phyloP scores from a whole-genome alignment of 306 rosid genomes.

The Rosa chinensis region DNA sequence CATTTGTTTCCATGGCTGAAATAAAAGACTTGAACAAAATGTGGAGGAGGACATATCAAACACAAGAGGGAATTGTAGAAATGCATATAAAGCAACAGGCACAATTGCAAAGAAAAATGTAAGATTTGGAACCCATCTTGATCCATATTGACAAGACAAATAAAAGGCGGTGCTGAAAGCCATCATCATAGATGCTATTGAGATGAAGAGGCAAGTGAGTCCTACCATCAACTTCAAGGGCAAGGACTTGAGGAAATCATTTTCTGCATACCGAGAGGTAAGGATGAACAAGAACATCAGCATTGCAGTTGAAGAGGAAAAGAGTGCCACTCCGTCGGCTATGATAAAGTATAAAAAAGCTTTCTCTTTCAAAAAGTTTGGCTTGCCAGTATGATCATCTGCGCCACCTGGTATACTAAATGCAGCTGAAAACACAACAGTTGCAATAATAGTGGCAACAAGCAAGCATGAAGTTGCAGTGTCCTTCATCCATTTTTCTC shows the following conservation, averaged over 20 bases:
- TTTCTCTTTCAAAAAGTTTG: neutral
- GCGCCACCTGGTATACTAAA: constrained; percentile 46
- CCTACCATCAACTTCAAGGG: constrained; percentile 49
- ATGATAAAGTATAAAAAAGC: constrained; percentile 24
- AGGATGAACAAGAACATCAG: constrained; percentile 51
- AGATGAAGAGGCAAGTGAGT: constrained; percentile 38
- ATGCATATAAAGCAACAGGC: constrained; percentile 35
- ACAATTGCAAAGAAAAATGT: constrained; percentile 27
- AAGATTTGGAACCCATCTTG: constrained; percentile 31
- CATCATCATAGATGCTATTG: constrained; percentile 47
- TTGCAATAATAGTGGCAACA: constrained; percentile 47
- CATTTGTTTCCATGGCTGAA: constrained; percentile 34
- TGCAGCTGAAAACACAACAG: constrained; percentile 50
- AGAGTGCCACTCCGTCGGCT: constrained; percentile 39
- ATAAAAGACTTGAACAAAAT: constrained; percentile 35
- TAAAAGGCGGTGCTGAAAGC: constrained; percentile 47
- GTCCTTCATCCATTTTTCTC: constrained; percentile 53
- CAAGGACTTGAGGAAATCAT: constrained; percentile 39
- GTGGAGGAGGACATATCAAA: constrained; percentile 39
- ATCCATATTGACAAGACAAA: constrained; percentile 30
- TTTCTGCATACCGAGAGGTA: constrained; percentile 45
- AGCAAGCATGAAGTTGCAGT: constrained; percentile 50
- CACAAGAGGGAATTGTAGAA: constrained; percentile 35
- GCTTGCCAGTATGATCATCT: constrained; percentile 9
- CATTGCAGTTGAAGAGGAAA: constrained; percentile 42